phyloP scores from a whole-genome alignment of 1,284 basidiomycete species.

The Singerocomus inundabilis region DNA sequence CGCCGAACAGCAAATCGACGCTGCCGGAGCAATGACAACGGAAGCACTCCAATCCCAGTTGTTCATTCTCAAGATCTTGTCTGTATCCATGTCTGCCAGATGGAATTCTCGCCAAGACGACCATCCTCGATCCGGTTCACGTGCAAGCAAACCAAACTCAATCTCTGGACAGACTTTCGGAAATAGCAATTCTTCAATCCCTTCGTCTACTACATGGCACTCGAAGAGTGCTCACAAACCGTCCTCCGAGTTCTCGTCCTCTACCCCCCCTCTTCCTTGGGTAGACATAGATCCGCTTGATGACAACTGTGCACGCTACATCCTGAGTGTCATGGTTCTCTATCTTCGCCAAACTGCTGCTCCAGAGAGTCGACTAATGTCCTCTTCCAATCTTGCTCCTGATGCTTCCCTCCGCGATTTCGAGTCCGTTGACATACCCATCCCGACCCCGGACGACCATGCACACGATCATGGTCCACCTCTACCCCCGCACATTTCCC shows the following conservation, averaged over 20 bases:
- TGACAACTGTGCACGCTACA: conserved; percentile 83
- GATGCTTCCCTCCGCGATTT: conserved; percentile 72
- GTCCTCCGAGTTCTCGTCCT: conserved; percentile 40
- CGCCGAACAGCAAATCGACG: conserved; percentile 48
- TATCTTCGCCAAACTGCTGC: conserved; percentile 76
- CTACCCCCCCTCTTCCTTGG: conserved; percentile 43
- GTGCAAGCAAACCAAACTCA: conserved; percentile 38
- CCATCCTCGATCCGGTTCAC: conserved; percentile 40
- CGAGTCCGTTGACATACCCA: conserved; percentile 52
- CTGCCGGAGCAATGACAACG: conserved; percentile 52
- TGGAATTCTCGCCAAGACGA: conserved; percentile 52
- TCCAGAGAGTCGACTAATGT: conserved; percentile 56
- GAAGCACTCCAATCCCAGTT: conserved; percentile 88
- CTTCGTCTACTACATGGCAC: conserved; percentile 26
- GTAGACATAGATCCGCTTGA: conserved; percentile 78
- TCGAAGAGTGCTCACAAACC: conserved; percentile 35
- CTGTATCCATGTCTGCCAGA: conserved; percentile 74
- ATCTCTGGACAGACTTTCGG: conserved; percentile 18
- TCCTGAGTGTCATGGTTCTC: conserved; percentile 78
- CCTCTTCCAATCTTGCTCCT: conserved; percentile 60
- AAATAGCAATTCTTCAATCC: conserved; percentile 15
- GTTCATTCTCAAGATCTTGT: conserved; percentile 83
- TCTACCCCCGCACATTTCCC: conserved; percentile 33
- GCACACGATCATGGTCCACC: conserved; percentile 23
- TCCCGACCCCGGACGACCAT: conserved; percentile 26